phyloP scores from a whole-genome alignment of 345 rosid species.

The Geranium rotundifolium region DNA sequence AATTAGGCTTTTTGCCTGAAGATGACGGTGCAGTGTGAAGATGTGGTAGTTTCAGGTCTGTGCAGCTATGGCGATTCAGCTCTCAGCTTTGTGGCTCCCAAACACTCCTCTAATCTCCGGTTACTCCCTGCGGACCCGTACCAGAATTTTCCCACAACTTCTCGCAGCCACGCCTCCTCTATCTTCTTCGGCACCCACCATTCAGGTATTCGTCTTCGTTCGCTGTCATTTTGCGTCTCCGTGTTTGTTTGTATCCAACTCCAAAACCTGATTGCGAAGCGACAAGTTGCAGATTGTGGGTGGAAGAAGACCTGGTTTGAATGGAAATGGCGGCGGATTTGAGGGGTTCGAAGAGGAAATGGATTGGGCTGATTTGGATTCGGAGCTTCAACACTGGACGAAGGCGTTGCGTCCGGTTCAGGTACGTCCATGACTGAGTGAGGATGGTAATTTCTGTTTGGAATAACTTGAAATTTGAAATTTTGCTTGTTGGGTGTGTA shows the following conservation, averaged over 20 bases:
- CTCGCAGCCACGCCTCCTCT: slow-evolving; percentile 32
- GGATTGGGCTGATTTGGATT: slow-evolving; percentile 65
- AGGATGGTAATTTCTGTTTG: not conserved
- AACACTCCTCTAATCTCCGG: slow-evolving; percentile 10
- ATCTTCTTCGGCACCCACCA: slow-evolving; percentile 17
- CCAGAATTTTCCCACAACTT: slow-evolving; percentile 17
- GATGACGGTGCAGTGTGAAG: too few species aligned
- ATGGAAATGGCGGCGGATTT: slow-evolving; percentile 22
- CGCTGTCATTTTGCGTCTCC: slow-evolving; percentile 29
- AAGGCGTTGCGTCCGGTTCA: slow-evolving; percentile 67
- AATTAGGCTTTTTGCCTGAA: too few species aligned
- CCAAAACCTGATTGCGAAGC: slow-evolving; percentile 1
- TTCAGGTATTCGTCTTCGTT: slow-evolving; percentile 17
- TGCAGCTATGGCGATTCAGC: slow-evolving; percentile 17
- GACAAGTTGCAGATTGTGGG: slow-evolving; percentile 46
- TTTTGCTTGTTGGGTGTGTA: not conserved
- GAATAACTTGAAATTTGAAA: too few species aligned
- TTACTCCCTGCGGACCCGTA: slow-evolving; percentile 15
- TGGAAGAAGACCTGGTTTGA: slow-evolving; percentile 33
- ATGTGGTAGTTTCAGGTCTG: too few species aligned
- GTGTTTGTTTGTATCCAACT: not conserved
- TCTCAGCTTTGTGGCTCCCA: slow-evolving; percentile 18
- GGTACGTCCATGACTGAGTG: slow-evolving; percentile 21
- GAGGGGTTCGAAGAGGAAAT: slow-evolving; percentile 14
- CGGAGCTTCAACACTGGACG: slow-evolving; percentile 71